Percentiles rank a stretch among this genome's conserved stretches.
These are phyloP conservation scores for Cyathus striatus DNA, from an alignment of 768 basidiomycete genomes.

Conservation along the genomic window DNA sequence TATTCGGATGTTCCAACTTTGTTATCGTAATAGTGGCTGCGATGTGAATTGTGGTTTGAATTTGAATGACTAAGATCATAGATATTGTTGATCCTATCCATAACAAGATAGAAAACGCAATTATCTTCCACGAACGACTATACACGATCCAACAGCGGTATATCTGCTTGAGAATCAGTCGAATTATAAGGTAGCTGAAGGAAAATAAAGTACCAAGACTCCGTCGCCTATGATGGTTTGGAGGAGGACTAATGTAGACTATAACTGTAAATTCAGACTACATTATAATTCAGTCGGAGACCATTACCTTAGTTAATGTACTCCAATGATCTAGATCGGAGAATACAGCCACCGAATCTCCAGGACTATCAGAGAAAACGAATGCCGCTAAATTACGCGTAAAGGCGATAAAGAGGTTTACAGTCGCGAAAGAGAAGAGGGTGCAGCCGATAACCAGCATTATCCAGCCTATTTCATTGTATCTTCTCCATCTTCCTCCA, in stretches of 20 bases:
- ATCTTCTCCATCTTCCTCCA: background rate
- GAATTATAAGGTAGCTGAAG: background rate
- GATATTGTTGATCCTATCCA: constrained; percentile 11
- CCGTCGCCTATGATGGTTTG: constrained; percentile 10
- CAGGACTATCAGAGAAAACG: constrained; percentile 6
- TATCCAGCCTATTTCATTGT: constrained; percentile 4
- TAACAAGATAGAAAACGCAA: constrained; percentile 10
- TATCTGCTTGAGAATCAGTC: constrained; percentile 4
- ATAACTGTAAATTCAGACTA: background rate
- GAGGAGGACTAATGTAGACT: constrained; percentile 5
- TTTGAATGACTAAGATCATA: constrained; percentile 4
- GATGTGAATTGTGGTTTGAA: constrained; percentile 5
- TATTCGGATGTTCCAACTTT: constrained; percentile 5
- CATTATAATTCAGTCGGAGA: background rate
- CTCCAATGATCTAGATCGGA: constrained; percentile 8
- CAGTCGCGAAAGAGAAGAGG: constrained; percentile 3
- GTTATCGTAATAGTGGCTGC: constrained; percentile 2
- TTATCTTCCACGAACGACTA: constrained; percentile 9
- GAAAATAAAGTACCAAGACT: constrained; percentile 5
- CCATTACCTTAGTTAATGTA: constrained; percentile 5
- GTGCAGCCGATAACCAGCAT: constrained; percentile 4
- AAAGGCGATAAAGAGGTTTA: constrained; percentile 5
- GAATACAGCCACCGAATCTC: constrained; percentile 5
- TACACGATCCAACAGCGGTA: constrained; percentile 19
- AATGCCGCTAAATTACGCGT: constrained; percentile 8